phyloP scores from a whole-genome alignment of 2,329 filamentous ascomycete genomes.

The Parascedosporium putredinis region DNA sequence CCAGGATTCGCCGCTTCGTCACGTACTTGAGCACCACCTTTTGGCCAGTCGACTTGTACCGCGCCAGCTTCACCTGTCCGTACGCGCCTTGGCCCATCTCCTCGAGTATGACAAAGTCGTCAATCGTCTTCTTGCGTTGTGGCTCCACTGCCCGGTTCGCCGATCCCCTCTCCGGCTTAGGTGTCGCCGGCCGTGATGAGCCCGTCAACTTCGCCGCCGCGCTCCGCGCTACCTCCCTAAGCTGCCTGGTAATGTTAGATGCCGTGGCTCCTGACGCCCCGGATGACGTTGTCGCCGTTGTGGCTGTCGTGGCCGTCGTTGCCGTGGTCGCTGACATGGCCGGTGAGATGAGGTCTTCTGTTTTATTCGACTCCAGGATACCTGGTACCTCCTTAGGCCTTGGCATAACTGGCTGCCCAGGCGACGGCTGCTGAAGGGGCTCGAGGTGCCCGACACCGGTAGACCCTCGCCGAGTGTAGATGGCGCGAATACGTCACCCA shows the following conservation, averaged over 20 bases:
- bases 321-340: conserved; percentile 41
- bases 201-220: conserved; percentile 44
- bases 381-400: conserved; percentile 2
- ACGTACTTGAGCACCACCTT: conserved; percentile 97
- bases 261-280: conserved; percentile 22
- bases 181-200: conserved; percentile 19
- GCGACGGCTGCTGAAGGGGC: conserved; percentile 71
- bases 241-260: conserved; percentile 41
- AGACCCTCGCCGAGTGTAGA: conserved; percentile 55
- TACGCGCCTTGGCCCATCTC: conserved; percentile 99
- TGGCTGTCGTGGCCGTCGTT: conserved; percentile 23
- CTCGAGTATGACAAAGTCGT: conserved; percentile 85
- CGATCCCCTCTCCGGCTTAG: conserved; percentile 23
- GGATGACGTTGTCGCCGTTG: conserved; percentile 18
- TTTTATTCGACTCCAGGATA: conserved; percentile 15
- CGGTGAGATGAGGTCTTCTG: conserved; percentile 9
- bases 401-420: conserved; percentile 45
- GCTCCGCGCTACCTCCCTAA: conserved; percentile 45
- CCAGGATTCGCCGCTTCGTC: conserved; percentile 89
- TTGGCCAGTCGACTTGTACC: conserved; percentile 68
- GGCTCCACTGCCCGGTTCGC: conserved; percentile 26
- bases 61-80: conserved; percentile 89
- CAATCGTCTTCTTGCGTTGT: conserved; percentile 66
- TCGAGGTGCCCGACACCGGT: conserved; percentile 56
- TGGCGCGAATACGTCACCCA: conserved; percentile 97